These are phyloP conservation scores for Neofusicoccum cordaticola DNA, from an alignment of 2,329 filamentous ascomycete species.

Conservation along the genomic window DNA sequence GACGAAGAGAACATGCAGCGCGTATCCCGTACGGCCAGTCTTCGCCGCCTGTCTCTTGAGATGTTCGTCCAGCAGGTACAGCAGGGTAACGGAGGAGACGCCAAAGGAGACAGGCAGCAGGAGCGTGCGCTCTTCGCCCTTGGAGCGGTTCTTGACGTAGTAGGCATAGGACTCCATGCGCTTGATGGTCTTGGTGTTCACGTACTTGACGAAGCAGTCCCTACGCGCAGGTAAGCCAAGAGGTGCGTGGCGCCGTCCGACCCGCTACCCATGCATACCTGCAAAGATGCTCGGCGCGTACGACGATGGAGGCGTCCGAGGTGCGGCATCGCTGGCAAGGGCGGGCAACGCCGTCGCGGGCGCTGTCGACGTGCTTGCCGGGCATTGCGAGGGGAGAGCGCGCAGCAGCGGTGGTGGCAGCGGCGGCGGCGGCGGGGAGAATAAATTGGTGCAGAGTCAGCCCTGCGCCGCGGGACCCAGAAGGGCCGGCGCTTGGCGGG, in stretches of 20 bases:
- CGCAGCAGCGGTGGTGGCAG: not conserved
- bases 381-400: constrained; percentile 26
- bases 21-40: constrained; percentile 65
- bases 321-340: constrained; percentile 58
- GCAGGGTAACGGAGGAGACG: constrained; percentile 71
- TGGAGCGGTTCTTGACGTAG: constrained; percentile 48
- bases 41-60: constrained; percentile 63
- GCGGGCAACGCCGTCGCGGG: constrained; percentile 19
- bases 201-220: constrained; percentile 74
- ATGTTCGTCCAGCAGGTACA: constrained; percentile 72
- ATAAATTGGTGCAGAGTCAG: constrained; percentile 1
- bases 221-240: constrained; percentile 40
- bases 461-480: not conserved
- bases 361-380: constrained; percentile 26
- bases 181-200: constrained; percentile 75
- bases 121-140: constrained; percentile 53
- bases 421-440: not conserved
- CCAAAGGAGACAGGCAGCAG: constrained; percentile 82
- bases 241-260: not conserved
- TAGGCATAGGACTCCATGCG: constrained; percentile 62
- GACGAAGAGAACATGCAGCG: constrained; percentile 56
- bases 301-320: constrained; percentile 49
- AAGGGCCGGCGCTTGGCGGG: constrained; percentile 5
- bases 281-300: constrained; percentile 61
- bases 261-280: constrained; percentile 40